These are phyloP conservation scores for Abrus precatorius DNA, from an alignment of 306 rosid genomes.

Conservation along the genomic window DNA sequence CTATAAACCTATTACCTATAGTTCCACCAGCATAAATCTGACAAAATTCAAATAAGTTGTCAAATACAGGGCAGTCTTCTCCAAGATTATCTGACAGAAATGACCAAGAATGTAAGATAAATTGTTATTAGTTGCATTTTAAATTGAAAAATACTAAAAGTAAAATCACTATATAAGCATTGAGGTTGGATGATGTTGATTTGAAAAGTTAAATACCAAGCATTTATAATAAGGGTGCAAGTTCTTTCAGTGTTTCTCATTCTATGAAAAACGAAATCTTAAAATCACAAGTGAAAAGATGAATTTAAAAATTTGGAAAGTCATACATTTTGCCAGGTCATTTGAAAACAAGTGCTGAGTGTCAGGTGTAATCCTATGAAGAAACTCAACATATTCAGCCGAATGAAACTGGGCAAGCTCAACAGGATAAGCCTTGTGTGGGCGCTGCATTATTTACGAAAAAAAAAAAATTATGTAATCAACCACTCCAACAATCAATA, in stretches of 20 bases:
- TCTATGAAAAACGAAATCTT: not conserved
- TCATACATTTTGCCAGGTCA: conserved; percentile 80
- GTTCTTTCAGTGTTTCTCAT: not conserved
- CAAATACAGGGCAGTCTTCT: conserved; percentile 98
- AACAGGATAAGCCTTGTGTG: conserved; percentile 98
- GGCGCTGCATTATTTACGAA: conserved; percentile 74
- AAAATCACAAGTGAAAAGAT: not conserved
- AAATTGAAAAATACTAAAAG: conserved; percentile 11
- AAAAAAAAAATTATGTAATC: conserved; percentile 33
- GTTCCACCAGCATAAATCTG: conserved; percentile 99
- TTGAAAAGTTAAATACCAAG: conserved; percentile 12
- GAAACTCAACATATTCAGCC: conserved; percentile 88
- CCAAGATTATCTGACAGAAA: conserved; percentile 88
- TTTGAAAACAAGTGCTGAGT: conserved; percentile 80
- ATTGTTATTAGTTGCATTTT: conserved; percentile 30
- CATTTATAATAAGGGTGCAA: conserved; percentile 28
- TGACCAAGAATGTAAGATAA: conserved; percentile 33
- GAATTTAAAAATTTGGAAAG: not conserved
- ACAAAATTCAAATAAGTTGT: conserved; percentile 96
- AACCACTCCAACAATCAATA: conserved; percentile 1
- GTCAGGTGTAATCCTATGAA: conserved; percentile 93
- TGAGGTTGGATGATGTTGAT: conserved; percentile 3
- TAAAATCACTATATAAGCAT: conserved; percentile 19
- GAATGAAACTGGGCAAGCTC: conserved; percentile 99
- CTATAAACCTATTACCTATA: conserved; percentile 65